Percentiles rank a stretch among this genome's conserved stretches.
phyloP scores from a whole-genome alignment of 495 filamentous ascomycete genomes.

The Pyronema omphalodes region DNA sequence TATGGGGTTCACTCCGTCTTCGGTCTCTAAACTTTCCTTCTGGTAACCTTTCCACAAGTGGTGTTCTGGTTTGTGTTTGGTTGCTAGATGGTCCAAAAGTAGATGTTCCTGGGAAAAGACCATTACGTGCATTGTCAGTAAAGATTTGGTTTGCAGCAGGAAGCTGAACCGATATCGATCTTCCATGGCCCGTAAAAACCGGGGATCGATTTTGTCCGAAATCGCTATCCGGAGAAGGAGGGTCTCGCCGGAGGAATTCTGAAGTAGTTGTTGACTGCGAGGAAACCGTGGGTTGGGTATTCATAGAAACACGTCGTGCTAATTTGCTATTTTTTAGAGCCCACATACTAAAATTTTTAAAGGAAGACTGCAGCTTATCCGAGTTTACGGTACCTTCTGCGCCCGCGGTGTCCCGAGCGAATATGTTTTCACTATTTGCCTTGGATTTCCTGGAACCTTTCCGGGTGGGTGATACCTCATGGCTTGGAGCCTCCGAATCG shows the following conservation, averaged over 20 bases:
- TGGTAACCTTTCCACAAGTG: background rate
- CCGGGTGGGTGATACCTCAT: too few relatives aligned
- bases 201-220: background rate
- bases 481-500: background rate
- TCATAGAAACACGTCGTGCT: slow-evolving; percentile 18
- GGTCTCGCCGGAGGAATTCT: slow-evolving; percentile 8
- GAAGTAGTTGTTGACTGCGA: slow-evolving; percentile 10
- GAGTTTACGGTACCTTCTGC: background rate
- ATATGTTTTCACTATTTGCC: background rate
- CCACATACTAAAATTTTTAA: background rate
- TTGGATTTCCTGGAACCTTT: too few relatives aligned
- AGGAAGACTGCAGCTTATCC: background rate
- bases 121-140: background rate
- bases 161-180: background rate
- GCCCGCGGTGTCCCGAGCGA: background rate
- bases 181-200: background rate
- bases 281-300: slow-evolving; percentile 13
- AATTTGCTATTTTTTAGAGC: background rate
- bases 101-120: too few relatives aligned
- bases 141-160: background rate
- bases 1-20: background rate
- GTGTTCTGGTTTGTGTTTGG: background rate
- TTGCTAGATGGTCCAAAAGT: background rate
- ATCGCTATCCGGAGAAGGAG: background rate
- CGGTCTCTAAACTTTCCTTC: background rate